phyloP scores from a whole-genome alignment of 495 filamentous ascomycete genomes.

The Xanthoparmelia taractica region DNA sequence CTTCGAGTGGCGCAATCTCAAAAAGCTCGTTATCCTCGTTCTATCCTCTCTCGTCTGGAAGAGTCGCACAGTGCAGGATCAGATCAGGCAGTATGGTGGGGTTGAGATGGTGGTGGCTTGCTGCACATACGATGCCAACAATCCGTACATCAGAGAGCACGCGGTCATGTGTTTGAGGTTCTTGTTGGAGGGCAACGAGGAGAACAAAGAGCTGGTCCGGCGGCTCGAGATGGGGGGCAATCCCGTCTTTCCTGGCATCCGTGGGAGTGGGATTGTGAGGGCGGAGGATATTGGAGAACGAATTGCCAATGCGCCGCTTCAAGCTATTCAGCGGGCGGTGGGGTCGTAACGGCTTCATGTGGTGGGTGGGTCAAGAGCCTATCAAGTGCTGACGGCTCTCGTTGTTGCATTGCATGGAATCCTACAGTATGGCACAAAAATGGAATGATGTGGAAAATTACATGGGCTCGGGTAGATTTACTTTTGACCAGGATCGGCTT shows the following conservation, averaged over 20 bases:
- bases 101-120: slow-evolving; percentile 81
- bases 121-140: slow-evolving; percentile 77
- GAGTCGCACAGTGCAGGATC: slow-evolving; percentile 69
- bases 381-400: slow-evolving; percentile 25
- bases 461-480: background rate
- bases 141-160: slow-evolving; percentile 84
- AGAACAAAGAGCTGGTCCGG: slow-evolving; percentile 68
- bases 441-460: background rate
- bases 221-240: slow-evolving; percentile 47
- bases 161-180: slow-evolving; percentile 87
- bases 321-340: background rate
- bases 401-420: slow-evolving; percentile 7
- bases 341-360: background rate
- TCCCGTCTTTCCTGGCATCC: slow-evolving; percentile 1
- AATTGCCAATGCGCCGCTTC: background rate
- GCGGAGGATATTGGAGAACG: slow-evolving; percentile 5
- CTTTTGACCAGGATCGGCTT: background rate
- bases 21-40: slow-evolving; percentile 83
- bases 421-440: background rate
- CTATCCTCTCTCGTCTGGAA: slow-evolving; percentile 78
- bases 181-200: slow-evolving; percentile 73
- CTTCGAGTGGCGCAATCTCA: slow-evolving; percentile 89
- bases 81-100: slow-evolving; percentile 73
- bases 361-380: slow-evolving; percentile 55
- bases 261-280: slow-evolving; percentile 22